Evolutionary conservation across 225 moss, liverwort and hornwort genomes (phyloP).

Genomic region (Marchantia polymorpha): DNA sequence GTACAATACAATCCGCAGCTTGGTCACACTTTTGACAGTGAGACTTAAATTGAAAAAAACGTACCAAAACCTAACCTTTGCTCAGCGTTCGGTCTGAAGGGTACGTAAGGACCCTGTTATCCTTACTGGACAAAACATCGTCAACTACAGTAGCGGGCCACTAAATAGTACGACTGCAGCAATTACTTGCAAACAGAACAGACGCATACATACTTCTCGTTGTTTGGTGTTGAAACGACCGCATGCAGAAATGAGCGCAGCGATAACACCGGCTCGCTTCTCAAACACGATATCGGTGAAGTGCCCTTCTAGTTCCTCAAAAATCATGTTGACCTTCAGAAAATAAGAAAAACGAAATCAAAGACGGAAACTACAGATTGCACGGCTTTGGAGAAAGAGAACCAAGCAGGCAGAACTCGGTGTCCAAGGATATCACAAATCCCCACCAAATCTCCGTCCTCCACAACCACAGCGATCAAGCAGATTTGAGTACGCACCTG

Average conservation of each 20-base stretch:
- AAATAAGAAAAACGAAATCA: not conserved
- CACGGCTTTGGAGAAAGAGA: not conserved
- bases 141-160: not conserved
- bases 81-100: not conserved
- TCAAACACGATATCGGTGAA: conserved; percentile 75
- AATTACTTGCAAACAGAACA: not conserved
- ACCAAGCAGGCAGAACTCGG: not conserved
- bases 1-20: no score
- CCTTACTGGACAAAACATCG: no score
- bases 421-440: not conserved
- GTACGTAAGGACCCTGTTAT: no score
- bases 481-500: conserved; percentile 47
- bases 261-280: conserved; percentile 79
- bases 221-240: conserved; percentile 74
- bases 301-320: conserved; percentile 85
- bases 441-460: not conserved
- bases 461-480: not conserved
- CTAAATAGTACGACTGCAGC: not conserved
- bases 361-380: not conserved
- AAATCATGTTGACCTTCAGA: conserved; percentile 76
- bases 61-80: not conserved
- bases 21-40: not conserved
- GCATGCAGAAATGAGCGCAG: conserved; percentile 86
- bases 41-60: no score
- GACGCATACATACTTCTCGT: conserved; percentile 58